These are phyloP conservation scores for Starmerella sirachaensis DNA, from an alignment of 805 yeast genomes.

Conservation along the genomic window DNA sequence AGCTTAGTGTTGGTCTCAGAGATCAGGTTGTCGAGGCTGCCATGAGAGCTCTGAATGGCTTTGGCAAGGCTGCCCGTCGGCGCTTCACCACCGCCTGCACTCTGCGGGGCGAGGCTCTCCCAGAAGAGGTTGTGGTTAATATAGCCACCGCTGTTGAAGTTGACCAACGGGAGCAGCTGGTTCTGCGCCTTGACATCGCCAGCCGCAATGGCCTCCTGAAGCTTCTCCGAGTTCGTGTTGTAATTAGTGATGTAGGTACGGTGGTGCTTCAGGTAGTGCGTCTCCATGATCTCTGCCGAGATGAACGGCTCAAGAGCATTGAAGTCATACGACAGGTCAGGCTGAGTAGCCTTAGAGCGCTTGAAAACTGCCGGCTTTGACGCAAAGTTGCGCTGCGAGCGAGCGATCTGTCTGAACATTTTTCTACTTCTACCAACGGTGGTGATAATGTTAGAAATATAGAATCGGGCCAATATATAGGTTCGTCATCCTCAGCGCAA, in stretches of 20 bases:
- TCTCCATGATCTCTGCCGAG: slow-evolving; percentile 74
- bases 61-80: slow-evolving; percentile 42
- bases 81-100: slow-evolving; percentile 63
- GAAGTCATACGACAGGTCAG: slow-evolving; percentile 73
- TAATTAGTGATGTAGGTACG: slow-evolving; percentile 82
- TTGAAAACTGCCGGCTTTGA: slow-evolving; percentile 7
- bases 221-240: slow-evolving; percentile 66
- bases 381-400: slow-evolving; percentile 5
- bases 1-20: slow-evolving; percentile 51
- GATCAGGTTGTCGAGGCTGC: slow-evolving; percentile 59
- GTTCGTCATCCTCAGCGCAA: too few relatives aligned
- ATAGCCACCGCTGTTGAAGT: slow-evolving; percentile 89
- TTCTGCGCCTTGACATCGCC: slow-evolving; percentile 49
- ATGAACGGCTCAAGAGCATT: slow-evolving; percentile 79
- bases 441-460: too few relatives aligned
- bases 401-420: slow-evolving; percentile 13
- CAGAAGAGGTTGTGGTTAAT: slow-evolving; percentile 78
- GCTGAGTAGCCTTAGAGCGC: slow-evolving; percentile 42
- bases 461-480: too few relatives aligned
- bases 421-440: too few relatives aligned
- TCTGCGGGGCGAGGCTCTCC: slow-evolving; percentile 71
- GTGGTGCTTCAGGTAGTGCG: slow-evolving; percentile 81
- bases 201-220: slow-evolving; percentile 47
- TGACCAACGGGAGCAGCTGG: slow-evolving; percentile 57
- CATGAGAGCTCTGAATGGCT: slow-evolving; percentile 53